These are phyloP conservation scores for Leishmania tarentolae DNA, from an alignment of 208 protist genomes.

Conservation along the genomic window DNA sequence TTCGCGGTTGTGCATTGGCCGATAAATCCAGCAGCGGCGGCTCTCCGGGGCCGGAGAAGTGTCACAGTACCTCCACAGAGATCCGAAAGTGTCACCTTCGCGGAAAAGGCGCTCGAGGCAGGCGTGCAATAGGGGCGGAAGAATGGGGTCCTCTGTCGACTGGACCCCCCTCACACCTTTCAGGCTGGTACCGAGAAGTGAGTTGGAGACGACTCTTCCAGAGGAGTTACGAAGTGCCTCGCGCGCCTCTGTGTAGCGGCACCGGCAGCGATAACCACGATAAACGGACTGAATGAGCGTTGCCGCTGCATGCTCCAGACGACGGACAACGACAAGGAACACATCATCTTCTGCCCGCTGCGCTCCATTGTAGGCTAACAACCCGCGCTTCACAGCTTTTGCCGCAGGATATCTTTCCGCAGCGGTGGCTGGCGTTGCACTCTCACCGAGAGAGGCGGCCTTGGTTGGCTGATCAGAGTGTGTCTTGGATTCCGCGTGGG, in stretches of 20 bases:
- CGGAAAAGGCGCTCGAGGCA: slow-evolving; percentile 16
- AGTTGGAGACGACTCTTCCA: slow-evolving; percentile 16
- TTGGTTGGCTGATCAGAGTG: background rate
- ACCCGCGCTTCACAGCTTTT: slow-evolving; percentile 14
- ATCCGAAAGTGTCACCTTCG: slow-evolving; percentile 10
- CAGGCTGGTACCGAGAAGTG: background rate
- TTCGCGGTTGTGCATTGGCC: slow-evolving; percentile 20
- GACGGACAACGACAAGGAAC: slow-evolving; percentile 63
- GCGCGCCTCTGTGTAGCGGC: slow-evolving; percentile 41
- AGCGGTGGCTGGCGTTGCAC: background rate
- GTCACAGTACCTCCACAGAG: slow-evolving; percentile 24
- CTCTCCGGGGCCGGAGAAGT: slow-evolving; percentile 32
- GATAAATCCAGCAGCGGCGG: slow-evolving; percentile 30
- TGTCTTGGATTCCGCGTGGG: background rate
- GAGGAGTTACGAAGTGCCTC: slow-evolving; percentile 5
- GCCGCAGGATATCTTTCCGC: slow-evolving; percentile 12
- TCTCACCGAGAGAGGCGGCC: background rate
- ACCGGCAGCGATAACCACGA: slow-evolving; percentile 39
- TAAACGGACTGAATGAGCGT: slow-evolving; percentile 72
- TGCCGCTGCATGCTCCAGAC: slow-evolving; percentile 47
- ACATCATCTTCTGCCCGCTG: slow-evolving; percentile 69
- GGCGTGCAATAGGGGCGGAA: slow-evolving; percentile 13
- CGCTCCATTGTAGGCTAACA: slow-evolving; percentile 25
- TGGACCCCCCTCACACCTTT: background rate
- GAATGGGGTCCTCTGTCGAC: too few species aligned